Base-by-base conservation (phyloP, 2,329 filamentous ascomycete genomes). In the Venturia nashicola region DNA sequence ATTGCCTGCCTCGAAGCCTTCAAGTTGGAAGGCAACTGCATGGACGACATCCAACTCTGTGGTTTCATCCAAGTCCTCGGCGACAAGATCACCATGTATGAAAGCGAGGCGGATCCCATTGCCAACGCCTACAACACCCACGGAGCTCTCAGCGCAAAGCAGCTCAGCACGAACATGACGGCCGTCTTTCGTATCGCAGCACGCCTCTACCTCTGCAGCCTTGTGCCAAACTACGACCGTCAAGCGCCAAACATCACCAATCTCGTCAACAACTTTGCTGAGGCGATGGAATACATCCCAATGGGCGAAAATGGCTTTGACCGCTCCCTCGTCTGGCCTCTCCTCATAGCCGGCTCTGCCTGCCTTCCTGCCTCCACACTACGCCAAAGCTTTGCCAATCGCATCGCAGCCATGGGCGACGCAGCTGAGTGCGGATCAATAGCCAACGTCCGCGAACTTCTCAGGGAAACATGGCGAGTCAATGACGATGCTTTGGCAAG, bases 1-100 rank as follows among this genome's bases (percentile, higher is more conserved):
- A 96, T 97, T 70, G 90, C 93, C 63, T 97, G 94, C 76, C 85
- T 99, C 62, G 94, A 97, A 74, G 89, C 90, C 3, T 84, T 97
- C 67, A 95, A 94, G 80, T 78, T 81, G 46, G 85, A 89, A 66
- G 89, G 89, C 69, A 57, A 27, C 51, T 57, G 51, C 51, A 91
- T 94, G 69, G 89, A 96, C 69, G 87, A 94, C 71, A 86, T 94
- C 68, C 85, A 86, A 61, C 85, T 97, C 55, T 97, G 92, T 82
- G 84, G 88, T 66, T 93, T 97, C 75, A 91, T 97, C 46, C 86
- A 88, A 67, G 86, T 88, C n/a, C 85, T 97, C 7, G 93, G 90
- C 57, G 84, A 89, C 71, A 91, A 96, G 73, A 90, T 97, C 70
- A 88, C 88, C 69, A 79, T 88, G 67, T 96, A 90, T 9, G 92